Percentiles rank a stretch among this genome's conserved stretches.
phyloP scores from a whole-genome alignment of 2,329 filamentous ascomycete species.

The Cladosporium halotolerans region DNA sequence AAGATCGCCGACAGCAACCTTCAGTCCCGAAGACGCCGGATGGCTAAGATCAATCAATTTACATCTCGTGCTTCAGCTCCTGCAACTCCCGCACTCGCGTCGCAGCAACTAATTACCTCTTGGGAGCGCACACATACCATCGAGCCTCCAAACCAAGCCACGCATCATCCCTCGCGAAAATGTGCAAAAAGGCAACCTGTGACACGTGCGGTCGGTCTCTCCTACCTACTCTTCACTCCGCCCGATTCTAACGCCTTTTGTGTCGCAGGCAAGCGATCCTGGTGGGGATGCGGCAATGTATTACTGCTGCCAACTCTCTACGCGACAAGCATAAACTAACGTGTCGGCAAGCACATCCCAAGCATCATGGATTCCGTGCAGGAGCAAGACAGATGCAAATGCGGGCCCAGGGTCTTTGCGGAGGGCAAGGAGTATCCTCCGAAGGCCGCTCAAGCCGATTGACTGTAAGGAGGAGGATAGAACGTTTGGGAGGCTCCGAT shows the following conservation, averaged over 20 bases:
- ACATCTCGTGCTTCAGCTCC: neutral
- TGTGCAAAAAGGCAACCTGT: slow-evolving; percentile 63
- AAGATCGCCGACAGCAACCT: neutral
- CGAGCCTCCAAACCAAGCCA: neutral
- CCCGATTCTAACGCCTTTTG: neutral
- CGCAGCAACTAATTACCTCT: neutral
- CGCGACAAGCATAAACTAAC: neutral
- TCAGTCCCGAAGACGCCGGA: neutral
- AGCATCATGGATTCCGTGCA: slow-evolving; percentile 59
- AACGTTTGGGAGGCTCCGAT: neutral
- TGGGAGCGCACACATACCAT: neutral
- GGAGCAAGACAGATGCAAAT: slow-evolving; percentile 56
- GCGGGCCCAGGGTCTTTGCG: slow-evolving; percentile 56
- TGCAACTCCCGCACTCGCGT: neutral
- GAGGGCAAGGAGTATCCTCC: slow-evolving; percentile 60
- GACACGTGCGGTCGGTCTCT: slow-evolving; percentile 54
- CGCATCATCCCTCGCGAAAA: slow-evolving; percentile 27
- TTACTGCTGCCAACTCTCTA: neutral
- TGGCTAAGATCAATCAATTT: neutral
- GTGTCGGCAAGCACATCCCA: slow-evolving; percentile 48
- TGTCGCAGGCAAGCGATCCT: slow-evolving; percentile 28
- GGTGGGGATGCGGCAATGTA: slow-evolving; percentile 29
- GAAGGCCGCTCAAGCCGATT: slow-evolving; percentile 42
- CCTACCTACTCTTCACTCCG: neutral
- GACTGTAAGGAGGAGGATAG: neutral